phyloP scores from a whole-genome alignment of 2,329 filamentous ascomycete genomes.

The Penicillium hordei region DNA sequence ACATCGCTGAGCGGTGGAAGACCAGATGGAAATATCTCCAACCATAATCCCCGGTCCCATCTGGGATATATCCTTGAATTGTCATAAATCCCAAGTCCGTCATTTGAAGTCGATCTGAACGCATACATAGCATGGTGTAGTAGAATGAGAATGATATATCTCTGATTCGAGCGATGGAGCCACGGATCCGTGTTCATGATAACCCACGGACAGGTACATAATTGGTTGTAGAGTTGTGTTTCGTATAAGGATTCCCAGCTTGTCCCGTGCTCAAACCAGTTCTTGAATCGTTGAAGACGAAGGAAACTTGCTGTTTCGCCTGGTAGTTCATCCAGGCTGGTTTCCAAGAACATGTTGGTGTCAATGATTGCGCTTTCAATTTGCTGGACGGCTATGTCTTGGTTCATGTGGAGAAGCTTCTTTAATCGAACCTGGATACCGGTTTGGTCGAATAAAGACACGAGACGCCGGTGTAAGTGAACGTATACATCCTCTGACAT shows the following conservation, averaged over 20 bases:
- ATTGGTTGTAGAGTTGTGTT: background rate
- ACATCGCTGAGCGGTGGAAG: background rate
- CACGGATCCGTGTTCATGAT: background rate
- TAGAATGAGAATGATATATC: background rate
- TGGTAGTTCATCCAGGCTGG: background rate
- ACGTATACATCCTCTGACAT: background rate
- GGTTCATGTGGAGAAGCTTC: background rate
- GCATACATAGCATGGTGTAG: background rate
- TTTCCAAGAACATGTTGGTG: conserved; percentile 3
- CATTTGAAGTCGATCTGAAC: fast-evolving
- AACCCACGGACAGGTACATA: background rate
- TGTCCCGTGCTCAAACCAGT: background rate
- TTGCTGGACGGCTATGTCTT: background rate
- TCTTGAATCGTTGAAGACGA: background rate
- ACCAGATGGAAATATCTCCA: background rate
- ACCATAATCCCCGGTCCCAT: background rate
- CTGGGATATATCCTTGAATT: background rate
- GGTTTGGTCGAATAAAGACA: background rate
- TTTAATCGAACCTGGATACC: background rate
- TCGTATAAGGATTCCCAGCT: conserved; percentile 2
- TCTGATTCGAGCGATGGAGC: background rate
- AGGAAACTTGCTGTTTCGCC: background rate
- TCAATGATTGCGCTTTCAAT: background rate
- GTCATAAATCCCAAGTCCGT: background rate
- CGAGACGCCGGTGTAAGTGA: background rate